phyloP scores from a whole-genome alignment of 169 alveolate species.

The Plasmodium ovale region DNA sequence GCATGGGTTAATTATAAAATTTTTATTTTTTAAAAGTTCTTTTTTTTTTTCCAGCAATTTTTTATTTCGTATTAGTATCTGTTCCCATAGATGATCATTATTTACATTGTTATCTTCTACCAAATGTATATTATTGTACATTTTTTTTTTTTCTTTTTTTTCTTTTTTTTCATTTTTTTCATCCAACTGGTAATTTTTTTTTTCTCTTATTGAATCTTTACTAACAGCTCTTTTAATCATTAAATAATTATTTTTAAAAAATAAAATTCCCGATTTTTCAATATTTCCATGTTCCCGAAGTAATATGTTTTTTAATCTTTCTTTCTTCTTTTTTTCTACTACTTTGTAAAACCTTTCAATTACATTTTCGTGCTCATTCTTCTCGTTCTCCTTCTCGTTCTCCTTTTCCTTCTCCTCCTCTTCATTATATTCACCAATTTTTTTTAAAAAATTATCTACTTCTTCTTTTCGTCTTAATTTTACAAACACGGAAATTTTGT shows the following conservation, averaged over 20 bases:
- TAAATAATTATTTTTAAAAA: conserved; percentile 65
- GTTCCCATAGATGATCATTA: conserved; percentile 45
- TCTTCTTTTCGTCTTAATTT: conserved; percentile 46
- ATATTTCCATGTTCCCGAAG: conserved; percentile 18
- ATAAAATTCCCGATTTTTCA: conserved; percentile 40
- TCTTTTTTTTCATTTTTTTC: conserved; percentile 42
- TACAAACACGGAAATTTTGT: conserved; percentile 53
- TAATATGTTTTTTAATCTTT: conserved; percentile 60
- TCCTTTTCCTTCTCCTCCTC: conserved; percentile 5
- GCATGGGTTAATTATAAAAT: conserved; percentile 72
- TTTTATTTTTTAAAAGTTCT: conserved; percentile 67
- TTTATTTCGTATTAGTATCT: conserved; percentile 41
- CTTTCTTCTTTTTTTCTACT: conserved; percentile 54
- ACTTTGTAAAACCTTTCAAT: conserved; percentile 46
- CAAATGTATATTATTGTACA: conserved; percentile 57
- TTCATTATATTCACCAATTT: conserved; percentile 69
- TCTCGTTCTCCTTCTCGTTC: background rate
- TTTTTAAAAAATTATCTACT: conserved; percentile 69
- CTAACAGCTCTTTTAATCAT: conserved; percentile 75
- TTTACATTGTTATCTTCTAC: conserved; percentile 57
- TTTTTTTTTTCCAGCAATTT: conserved; percentile 58
- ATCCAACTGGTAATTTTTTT: conserved; percentile 12
- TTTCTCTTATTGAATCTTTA: conserved; percentile 48
- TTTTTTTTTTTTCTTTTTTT: conserved; percentile 25
- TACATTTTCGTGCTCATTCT: conserved; percentile 29